These are phyloP conservation scores for Leptodontidium sp. DNA, from an alignment of 2,329 filamentous ascomycete genomes.

Conservation along the genomic window DNA sequence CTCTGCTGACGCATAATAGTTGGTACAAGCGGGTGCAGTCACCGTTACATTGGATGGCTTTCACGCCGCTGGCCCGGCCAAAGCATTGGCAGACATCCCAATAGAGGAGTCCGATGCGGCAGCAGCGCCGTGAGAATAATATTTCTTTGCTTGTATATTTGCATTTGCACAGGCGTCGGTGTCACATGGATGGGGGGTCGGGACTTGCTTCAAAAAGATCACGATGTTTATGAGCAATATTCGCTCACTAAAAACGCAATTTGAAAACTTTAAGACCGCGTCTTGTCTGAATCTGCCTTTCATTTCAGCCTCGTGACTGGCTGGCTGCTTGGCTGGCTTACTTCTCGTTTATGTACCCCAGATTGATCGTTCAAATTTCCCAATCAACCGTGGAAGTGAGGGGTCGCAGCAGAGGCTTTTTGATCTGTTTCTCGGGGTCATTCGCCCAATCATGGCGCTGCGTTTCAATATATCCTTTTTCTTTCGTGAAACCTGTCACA, in stretches of 20 bases:
- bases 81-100: constrained; percentile 40
- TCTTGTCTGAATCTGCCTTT: neutral
- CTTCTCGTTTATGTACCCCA: constrained; percentile 2
- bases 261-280: constrained; percentile 13
- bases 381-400: neutral
- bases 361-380: constrained; percentile 19
- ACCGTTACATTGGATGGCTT: constrained; percentile 86
- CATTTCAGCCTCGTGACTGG: constrained; percentile 6
- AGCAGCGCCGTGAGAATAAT: constrained; percentile 34
- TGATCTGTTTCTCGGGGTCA: neutral
- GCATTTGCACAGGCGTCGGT: constrained; percentile 34
- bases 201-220: constrained; percentile 5
- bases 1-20: constrained; percentile 54
- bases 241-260: constrained; percentile 13
- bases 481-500: constrained; percentile 4
- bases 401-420: neutral
- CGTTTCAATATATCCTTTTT: constrained; percentile 13
- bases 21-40: constrained; percentile 94
- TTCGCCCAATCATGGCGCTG: constrained; percentile 10
- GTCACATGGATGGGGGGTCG: constrained; percentile 19
- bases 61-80: constrained; percentile 58
- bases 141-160: constrained; percentile 19
- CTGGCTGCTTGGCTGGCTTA: neutral
- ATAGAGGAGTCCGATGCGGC: constrained; percentile 43
- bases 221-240: constrained; percentile 11